These are phyloP conservation scores for Kazachstania kunashirensis DNA, from an alignment of 805 yeast genomes.

Conservation along the genomic window DNA sequence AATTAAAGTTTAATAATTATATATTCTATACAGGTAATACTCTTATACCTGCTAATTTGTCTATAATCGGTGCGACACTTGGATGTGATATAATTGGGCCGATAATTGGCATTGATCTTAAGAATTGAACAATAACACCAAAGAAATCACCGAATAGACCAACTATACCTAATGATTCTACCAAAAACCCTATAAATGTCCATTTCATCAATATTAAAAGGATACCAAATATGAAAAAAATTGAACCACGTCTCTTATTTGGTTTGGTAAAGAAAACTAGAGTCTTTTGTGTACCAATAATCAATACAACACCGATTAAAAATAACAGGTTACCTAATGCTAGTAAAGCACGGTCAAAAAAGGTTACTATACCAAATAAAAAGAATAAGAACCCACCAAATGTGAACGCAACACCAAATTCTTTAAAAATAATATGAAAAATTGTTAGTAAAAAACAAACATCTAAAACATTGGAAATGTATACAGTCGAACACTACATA, in stretches of 20 bases:
- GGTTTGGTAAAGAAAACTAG: slow-evolving; percentile 77
- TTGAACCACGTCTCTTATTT: slow-evolving; percentile 73
- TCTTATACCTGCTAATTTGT: slow-evolving; percentile 55
- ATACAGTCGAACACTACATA: slow-evolving; percentile 36
- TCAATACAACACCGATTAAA: slow-evolving; percentile 69
- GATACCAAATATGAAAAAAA: slow-evolving; percentile 71
- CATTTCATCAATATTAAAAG: slow-evolving; percentile 61
- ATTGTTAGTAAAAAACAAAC: background rate
- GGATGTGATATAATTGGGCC: slow-evolving; percentile 84
- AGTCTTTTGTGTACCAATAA: slow-evolving; percentile 83
- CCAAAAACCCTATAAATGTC: slow-evolving; percentile 74
- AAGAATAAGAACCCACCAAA: slow-evolving; percentile 73
- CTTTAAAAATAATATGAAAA: slow-evolving; percentile 30
- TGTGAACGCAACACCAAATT: slow-evolving; percentile 87
- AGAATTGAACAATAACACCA: slow-evolving; percentile 76
- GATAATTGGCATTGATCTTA: slow-evolving; percentile 77
- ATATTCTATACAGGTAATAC: slow-evolving; percentile 59
- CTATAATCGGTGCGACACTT: slow-evolving; percentile 63
- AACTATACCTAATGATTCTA: slow-evolving; percentile 83
- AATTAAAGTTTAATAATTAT: no score
- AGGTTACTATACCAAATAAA: slow-evolving; percentile 69
- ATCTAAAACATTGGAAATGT: background rate
- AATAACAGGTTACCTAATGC: slow-evolving; percentile 83
- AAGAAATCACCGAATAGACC: slow-evolving; percentile 90
- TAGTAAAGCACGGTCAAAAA: slow-evolving; percentile 79